Evolutionary conservation across 1,284 basidiomycete genomes (phyloP), one percentile per base, ranked within the genome.

Genomic region (Phylloboletellus chloephorus): DNA sequence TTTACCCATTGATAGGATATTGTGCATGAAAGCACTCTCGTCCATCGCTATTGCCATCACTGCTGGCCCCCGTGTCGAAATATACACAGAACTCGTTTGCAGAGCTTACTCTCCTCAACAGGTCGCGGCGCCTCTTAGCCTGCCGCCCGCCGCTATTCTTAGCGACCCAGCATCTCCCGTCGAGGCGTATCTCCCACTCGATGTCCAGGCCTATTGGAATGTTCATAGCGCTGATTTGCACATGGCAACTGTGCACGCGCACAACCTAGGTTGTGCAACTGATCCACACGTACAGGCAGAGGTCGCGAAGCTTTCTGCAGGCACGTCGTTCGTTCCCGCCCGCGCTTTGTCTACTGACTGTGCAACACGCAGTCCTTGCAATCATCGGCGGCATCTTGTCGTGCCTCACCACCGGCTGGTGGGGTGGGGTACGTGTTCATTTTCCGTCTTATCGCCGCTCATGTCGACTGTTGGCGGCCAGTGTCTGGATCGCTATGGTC

Each of bases 1-100:
- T 15, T 28, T 28, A 28, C 13, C n/a, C 3, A 7, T 6, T 28
- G 10, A 15, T 8, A 41, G 41, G 41, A 43, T 43, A 3, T 22
- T 43, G 12, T 31, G 36, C 7, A 43, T 43, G 41, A 43, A 43
- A 32, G 19, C 23, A 7, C 31, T 43, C 7, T 43, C 41, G 31
- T 43, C 41, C 9, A 38, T 43, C 37, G 36, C 30, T 7, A 7
- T 9, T 22, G 23, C 37, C 21, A 15, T 43, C 23, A 43, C 41
- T 21, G 37, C 37, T 17, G 41, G 41, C 7, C 37, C 41, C 9
- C 41, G 41, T 12, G 22, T 43, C 16, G 41, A 43, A 28, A 28
- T 43, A 41, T 43, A 41, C 15, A 43, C 41, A 23, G 41, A 43
- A 19, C 37, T 43, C 19, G 20, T 43, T 19, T 43, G 41, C 25